Evolutionary conservation across 805 yeast species (phyloP), one percentile per base, ranked within the genome.

Genomic region (Blastobotrys mokoenaii): DNA sequence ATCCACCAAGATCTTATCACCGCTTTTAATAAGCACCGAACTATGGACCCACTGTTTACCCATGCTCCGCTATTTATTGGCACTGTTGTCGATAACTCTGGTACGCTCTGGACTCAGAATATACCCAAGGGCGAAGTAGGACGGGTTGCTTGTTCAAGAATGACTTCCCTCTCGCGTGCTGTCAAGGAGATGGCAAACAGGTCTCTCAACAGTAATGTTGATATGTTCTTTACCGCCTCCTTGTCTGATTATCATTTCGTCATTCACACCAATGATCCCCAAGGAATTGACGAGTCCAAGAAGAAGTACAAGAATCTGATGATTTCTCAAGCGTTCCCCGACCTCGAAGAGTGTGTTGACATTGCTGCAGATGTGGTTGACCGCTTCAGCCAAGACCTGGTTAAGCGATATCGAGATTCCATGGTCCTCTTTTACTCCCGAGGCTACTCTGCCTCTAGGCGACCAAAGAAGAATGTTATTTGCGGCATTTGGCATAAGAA

Each of bases 151-250:
- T 88, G 95, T 3, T 74, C 89, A 10, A 79, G 99, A 65, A 67
- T 90, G 50, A 90, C 97, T 0, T 89, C 94, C 0, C 72, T 93
- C 49, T 76, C 96, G 1, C 77, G 86, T 51, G 89, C 83, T 25
- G 89, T 90, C 0, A 64, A 77, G 35, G 71, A 73, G 15, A 60
- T 83, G 46, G 62, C 80, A 2, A 48, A 51, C 34, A 11, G 29
- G n/a, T 30, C 38, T 8, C 40, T 38, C n/a, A 17, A 27, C 36
- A 17, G 34, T 8, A 22, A 22, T 22, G 8, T 22, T 8, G 35
- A 27, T 18, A n/a, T 36, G 37, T 63, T 87, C 37, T 93, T 89
- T 64, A 78, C 84, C 0, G 89, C 97, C 1, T 87, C 95, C 0
- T 67, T 84, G 44, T 72, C 74, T 47, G 97, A 90, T 64, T 93